Conservation (phyloP, 192 early-diverging fungal genomes). For the Coemansia sp. region DNA sequence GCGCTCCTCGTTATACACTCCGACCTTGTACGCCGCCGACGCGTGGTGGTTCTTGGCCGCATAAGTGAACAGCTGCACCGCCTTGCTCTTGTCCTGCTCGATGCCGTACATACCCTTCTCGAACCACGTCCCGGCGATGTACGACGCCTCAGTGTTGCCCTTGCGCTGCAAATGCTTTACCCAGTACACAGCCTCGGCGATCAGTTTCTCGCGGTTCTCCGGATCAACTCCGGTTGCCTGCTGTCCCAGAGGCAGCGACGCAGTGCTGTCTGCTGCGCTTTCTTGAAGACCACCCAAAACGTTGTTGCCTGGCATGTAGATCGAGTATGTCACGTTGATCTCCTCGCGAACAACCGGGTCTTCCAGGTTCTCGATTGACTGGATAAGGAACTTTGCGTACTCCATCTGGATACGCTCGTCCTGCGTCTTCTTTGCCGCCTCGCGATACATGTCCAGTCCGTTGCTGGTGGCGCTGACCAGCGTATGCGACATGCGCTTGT, state of each 20-base stretch:
- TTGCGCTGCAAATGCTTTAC: slow-evolving; percentile 68
- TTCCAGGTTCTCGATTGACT: slow-evolving; percentile 61
- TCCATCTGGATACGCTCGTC: slow-evolving; percentile 71
- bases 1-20: slow-evolving; percentile 61
- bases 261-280: slow-evolving; percentile 37
- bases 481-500: slow-evolving; percentile 54
- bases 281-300: slow-evolving; percentile 16
- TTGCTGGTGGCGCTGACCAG: slow-evolving; percentile 53
- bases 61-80: slow-evolving; percentile 61
- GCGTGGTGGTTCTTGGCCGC: slow-evolving; percentile 66
- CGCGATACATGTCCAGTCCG: slow-evolving; percentile 68
- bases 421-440: slow-evolving; percentile 75
- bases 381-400: slow-evolving; percentile 74
- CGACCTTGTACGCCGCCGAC: slow-evolving; percentile 69
- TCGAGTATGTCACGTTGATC: slow-evolving; percentile 51
- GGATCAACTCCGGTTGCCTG: slow-evolving; percentile 49
- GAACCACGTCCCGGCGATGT: slow-evolving; percentile 73
- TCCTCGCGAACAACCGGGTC: slow-evolving; percentile 49
- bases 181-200: slow-evolving; percentile 72
- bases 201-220: slow-evolving; percentile 49
- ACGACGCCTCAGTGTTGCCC: slow-evolving; percentile 71
- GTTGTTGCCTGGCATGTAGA: slow-evolving; percentile 48
- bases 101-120: slow-evolving; percentile 62
- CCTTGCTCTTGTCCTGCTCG: slow-evolving; percentile 63
- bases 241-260: slow-evolving; percentile 49